These are phyloP conservation scores for Irineochytrium annulatum DNA, from an alignment of 192 early-diverging fungal species.

Conservation along the genomic window DNA sequence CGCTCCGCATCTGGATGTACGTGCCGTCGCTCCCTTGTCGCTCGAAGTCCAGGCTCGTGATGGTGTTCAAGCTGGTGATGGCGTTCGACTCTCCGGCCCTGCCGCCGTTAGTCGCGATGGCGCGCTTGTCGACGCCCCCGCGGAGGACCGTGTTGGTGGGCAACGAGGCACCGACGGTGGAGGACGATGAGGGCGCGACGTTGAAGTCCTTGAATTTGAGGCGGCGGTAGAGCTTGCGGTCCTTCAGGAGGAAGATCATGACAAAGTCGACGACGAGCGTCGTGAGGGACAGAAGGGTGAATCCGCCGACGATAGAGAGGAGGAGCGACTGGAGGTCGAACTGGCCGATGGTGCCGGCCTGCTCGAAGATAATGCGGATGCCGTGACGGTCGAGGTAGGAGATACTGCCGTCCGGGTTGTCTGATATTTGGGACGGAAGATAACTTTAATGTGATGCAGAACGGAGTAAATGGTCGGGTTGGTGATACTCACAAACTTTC, in stretches of 20 bases:
- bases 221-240: constrained; percentile 17
- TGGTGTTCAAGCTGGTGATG: no score
- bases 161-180: no score
- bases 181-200: no score
- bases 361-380: constrained; percentile 27
- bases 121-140: no score
- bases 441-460: no score
- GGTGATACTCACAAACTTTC: neutral
- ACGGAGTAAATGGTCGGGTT: neutral
- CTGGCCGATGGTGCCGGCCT: constrained; percentile 29
- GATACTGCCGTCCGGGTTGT: constrained; percentile 29
- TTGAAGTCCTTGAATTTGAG: no score
- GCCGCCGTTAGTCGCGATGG: no score
- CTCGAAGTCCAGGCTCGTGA: no score
- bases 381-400: constrained; percentile 31
- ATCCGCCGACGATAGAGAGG: constrained; percentile 29
- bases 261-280: constrained; percentile 29
- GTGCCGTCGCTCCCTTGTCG: no score
- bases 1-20: no score
- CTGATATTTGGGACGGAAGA: constrained; percentile 11
- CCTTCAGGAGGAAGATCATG: constrained; percentile 31
- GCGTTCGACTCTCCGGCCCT: no score
- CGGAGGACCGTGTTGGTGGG: no score
- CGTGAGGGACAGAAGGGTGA: constrained; percentile 27
- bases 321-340: constrained; percentile 30